A percentile compares a stretch with the other conserved stretches of the same genome.
These are phyloP conservation scores for Hypholoma sublateritium DNA, from an alignment of 768 basidiomycete genomes.

Conservation along the genomic window DNA sequence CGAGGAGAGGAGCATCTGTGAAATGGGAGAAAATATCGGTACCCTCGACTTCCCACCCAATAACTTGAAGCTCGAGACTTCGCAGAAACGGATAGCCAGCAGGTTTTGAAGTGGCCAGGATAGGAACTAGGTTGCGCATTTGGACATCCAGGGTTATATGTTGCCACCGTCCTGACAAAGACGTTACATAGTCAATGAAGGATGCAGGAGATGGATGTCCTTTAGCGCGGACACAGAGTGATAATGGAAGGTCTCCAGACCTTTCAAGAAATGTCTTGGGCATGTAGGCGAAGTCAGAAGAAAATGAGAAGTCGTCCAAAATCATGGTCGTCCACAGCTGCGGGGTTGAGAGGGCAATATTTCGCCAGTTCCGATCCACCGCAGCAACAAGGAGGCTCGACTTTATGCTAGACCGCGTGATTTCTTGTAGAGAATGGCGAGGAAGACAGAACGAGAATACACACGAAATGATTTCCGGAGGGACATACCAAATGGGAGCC, in stretches of 20 bases:
- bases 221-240: background rate
- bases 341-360: conserved; percentile 4
- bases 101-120: background rate
- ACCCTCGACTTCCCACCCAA: background rate
- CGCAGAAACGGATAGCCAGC: background rate
- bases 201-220: background rate
- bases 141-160: background rate
- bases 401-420: conserved; percentile 11
- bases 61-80: background rate
- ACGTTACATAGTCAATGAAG: background rate
- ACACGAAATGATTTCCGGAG: conserved; percentile 7
- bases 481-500: conserved; percentile 7
- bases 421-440: background rate
- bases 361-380: conserved; percentile 7
- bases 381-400: background rate
- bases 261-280: conserved; percentile 1
- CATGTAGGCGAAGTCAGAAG: background rate
- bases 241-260: conserved; percentile 5
- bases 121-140: background rate
- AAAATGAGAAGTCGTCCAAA: background rate
- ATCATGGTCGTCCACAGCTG: conserved; percentile 8
- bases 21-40: background rate
- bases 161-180: conserved; percentile 2
- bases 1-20: background rate
- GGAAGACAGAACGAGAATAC: conserved; percentile 4